These are phyloP conservation scores for Populus hybrid DNA, from an alignment of 441 rosid genomes.

Conservation along the genomic window DNA sequence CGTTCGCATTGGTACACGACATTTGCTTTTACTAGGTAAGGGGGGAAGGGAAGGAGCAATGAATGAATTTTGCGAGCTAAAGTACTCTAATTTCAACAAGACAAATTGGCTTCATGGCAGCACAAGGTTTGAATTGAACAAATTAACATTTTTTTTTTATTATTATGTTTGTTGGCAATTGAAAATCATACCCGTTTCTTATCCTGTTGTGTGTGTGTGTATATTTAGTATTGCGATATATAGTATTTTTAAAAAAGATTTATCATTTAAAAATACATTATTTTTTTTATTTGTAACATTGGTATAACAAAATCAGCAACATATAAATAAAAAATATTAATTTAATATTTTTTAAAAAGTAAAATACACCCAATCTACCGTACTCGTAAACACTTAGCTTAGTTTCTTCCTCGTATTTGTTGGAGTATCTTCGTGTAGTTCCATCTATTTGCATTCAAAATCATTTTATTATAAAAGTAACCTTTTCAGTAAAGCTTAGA, in stretches of 20 bases:
- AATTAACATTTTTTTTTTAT: background rate
- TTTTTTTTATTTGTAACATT: too few relatives aligned
- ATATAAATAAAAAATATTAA: too few relatives aligned
- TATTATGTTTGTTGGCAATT: background rate
- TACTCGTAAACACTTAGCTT: too few relatives aligned
- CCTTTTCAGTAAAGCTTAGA: background rate
- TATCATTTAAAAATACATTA: too few relatives aligned
- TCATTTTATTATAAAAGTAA: background rate
- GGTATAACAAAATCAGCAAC: too few relatives aligned
- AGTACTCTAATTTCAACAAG: background rate
- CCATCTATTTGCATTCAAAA: background rate
- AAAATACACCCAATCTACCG: too few relatives aligned
- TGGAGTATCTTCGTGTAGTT: background rate
- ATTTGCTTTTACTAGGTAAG: background rate
- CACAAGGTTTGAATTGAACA: background rate
- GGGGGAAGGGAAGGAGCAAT: background rate
- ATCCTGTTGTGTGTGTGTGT: background rate
- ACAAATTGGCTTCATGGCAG: background rate
- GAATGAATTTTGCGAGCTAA: background rate
- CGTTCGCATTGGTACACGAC: background rate
- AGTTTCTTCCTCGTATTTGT: background rate
- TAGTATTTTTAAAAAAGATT: too few relatives aligned
- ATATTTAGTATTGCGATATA: rapidly evolving
- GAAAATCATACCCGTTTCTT: background rate
- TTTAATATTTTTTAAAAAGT: too few relatives aligned